Percentiles rank a stretch among this genome's conserved stretches.
phyloP scores from a whole-genome alignment of 2,329 filamentous ascomycete species.

The Penicillium fuscoglaucum region DNA sequence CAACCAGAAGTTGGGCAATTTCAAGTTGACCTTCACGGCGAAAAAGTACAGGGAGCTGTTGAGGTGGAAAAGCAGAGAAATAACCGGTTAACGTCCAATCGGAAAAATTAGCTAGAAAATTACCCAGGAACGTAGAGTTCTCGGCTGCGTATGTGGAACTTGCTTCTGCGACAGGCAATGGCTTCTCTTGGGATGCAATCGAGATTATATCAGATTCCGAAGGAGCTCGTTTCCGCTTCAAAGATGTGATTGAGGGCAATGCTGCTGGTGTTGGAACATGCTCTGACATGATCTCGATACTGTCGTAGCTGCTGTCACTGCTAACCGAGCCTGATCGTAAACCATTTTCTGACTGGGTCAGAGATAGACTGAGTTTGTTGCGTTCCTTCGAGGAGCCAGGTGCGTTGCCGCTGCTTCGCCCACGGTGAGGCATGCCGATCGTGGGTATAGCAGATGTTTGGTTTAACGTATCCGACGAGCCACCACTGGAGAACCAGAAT shows the following conservation, averaged over 20 bases:
- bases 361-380: slow-evolving; percentile 11
- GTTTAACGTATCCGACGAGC: slow-evolving; percentile 7
- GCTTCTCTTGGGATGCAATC: slow-evolving; percentile 32
- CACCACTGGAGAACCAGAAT: slow-evolving; percentile 40
- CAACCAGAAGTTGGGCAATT: slow-evolving; percentile 44
- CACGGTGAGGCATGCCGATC: slow-evolving; percentile 38
- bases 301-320: slow-evolving; percentile 30
- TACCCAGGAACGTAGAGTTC: slow-evolving; percentile 38
- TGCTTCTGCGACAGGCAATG: slow-evolving; percentile 22
- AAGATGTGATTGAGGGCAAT: slow-evolving; percentile 19
- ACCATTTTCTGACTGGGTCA: slow-evolving; percentile 10
- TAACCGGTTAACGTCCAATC: slow-evolving; percentile 44
- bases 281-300: slow-evolving; percentile 29
- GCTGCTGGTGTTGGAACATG: slow-evolving; percentile 21
- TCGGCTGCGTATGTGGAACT: slow-evolving; percentile 27
- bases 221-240: slow-evolving; percentile 39
- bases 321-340: slow-evolving; percentile 28
- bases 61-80: slow-evolving; percentile 38
- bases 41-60: slow-evolving; percentile 34
- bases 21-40: slow-evolving; percentile 40
- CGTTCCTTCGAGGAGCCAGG: slow-evolving; percentile 1
- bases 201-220: slow-evolving; percentile 35
- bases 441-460: slow-evolving; percentile 36
- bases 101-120: slow-evolving; percentile 41
- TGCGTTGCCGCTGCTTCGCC: slow-evolving; percentile 9